A percentile compares a stretch with the other conserved stretches of the same genome.
phyloP scores from a whole-genome alignment of 176 grass and related monocot species.

The Themeda triandra region DNA sequence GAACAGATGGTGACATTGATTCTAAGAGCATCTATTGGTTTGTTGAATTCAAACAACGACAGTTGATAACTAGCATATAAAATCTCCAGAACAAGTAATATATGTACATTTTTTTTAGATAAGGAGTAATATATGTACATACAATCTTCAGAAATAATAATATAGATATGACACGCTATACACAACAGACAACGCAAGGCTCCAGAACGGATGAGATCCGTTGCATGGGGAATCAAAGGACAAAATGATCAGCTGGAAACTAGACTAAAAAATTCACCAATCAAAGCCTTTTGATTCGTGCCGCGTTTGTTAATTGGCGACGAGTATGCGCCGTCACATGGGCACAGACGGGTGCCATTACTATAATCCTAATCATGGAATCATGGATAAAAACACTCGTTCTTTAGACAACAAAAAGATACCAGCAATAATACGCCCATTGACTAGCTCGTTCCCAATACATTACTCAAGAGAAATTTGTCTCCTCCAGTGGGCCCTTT shows the following conservation, averaged over 20 bases:
- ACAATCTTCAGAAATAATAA: slow-evolving; percentile 17
- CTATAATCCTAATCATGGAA: slow-evolving; percentile 55
- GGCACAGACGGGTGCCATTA: slow-evolving; percentile 37
- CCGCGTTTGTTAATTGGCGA: slow-evolving; percentile 28
- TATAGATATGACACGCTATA: background rate
- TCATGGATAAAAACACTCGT: slow-evolving; percentile 24
- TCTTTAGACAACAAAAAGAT: slow-evolving; percentile 28
- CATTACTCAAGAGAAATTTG: slow-evolving; percentile 19
- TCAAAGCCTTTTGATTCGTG: slow-evolving; percentile 21
- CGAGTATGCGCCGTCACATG: slow-evolving; percentile 41
- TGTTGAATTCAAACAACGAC: slow-evolving; percentile 17
- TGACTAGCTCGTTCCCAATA: slow-evolving; percentile 39
- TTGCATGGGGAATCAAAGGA: slow-evolving; percentile 52
- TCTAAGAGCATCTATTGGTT: background rate
- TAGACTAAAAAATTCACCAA: slow-evolving; percentile 31
- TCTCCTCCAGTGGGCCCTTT: slow-evolving; percentile 33
- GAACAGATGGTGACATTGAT: slow-evolving; percentile 34
- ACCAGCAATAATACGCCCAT: slow-evolving; percentile 36
- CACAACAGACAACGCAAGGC: slow-evolving; percentile 43
- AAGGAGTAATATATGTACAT: too few species aligned
- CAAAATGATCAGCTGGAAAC: slow-evolving; percentile 45
- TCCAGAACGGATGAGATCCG: slow-evolving; percentile 48
- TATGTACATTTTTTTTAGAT: too few species aligned
- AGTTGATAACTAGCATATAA: slow-evolving; percentile 30
- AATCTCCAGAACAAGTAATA: slow-evolving; percentile 4